phyloP scores from a whole-genome alignment of 176 grass and related monocot species.

The Aegilops speltoides region DNA sequence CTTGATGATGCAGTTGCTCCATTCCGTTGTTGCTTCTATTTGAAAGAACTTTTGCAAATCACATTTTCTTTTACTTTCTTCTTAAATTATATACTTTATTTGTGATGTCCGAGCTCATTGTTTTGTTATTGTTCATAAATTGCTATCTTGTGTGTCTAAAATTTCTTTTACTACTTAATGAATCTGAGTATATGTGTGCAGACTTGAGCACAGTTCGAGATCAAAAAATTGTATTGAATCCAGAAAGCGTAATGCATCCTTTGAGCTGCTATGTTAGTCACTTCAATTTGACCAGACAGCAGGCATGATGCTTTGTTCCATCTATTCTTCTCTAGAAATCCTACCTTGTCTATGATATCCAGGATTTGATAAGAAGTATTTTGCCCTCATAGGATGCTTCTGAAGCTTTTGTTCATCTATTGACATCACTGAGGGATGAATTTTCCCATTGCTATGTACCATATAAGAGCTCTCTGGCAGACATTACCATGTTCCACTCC shows the following conservation, averaged over 20 bases:
- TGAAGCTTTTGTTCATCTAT: constrained; percentile 89
- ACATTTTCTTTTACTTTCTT: background rate
- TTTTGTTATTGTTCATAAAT: background rate
- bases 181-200: constrained; percentile 42
- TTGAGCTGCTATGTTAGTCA: constrained; percentile 72
- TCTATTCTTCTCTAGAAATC: constrained; percentile 18
- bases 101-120: background rate
- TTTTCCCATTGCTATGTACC: constrained; percentile 65
- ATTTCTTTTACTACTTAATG: constrained; percentile 23
- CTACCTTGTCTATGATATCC: constrained; percentile 15
- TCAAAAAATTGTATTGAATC: constrained; percentile 65
- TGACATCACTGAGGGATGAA: constrained; percentile 79
- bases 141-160: constrained; percentile 8
- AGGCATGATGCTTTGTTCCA: constrained; percentile 46
- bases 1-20: constrained; percentile 5
- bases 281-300: constrained; percentile 89
- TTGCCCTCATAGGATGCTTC: constrained; percentile 71
- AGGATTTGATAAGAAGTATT: constrained; percentile 28
- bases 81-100: background rate
- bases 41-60: background rate
- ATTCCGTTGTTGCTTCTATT: background rate
- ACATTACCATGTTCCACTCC: constrained; percentile 60
- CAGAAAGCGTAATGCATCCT: constrained; percentile 75
- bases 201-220: constrained; percentile 61
- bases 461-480: constrained; percentile 65